A percentile compares a stretch with the other conserved stretches of the same genome.
Evolutionary conservation across 257 asterid species (phyloP).

Genomic region (Solanum virginianum): DNA sequence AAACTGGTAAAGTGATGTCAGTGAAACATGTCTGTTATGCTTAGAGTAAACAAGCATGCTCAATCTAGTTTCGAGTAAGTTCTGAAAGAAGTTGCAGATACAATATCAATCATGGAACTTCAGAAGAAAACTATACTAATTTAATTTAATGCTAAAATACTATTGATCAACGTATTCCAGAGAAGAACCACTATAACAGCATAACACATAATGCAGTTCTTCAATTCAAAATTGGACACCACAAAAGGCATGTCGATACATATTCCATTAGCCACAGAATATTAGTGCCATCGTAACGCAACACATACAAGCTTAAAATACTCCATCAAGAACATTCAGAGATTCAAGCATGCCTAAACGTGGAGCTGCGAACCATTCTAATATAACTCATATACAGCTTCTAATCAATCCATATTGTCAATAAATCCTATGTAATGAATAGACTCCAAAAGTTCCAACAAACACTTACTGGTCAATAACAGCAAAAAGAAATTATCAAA

Average conservation of each 20-base stretch:
- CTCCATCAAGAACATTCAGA: neutral
- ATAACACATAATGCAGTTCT: neutral
- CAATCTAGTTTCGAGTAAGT: conserved; percentile 9
- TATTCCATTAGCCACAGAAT: neutral
- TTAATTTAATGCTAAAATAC: neutral
- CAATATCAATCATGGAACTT: neutral
- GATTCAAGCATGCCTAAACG: neutral
- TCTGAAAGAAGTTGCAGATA: conserved; percentile 17
- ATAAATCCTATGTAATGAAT: neutral
- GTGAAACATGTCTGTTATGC: conserved; percentile 17
- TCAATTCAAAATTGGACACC: neutral
- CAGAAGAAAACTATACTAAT: neutral
- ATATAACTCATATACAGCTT: neutral
- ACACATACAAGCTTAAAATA: neutral
- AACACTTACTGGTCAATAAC: neutral
- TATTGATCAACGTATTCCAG: neutral
- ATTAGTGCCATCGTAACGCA: neutral
- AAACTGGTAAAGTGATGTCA: conserved; percentile 14
- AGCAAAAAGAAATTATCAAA: neutral
- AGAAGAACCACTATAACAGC: neutral
- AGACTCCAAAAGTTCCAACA: neutral
- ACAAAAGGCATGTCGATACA: neutral
- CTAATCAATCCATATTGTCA: neutral
- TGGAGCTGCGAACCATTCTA: neutral
- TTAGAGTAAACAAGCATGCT: conserved; percentile 11